These are phyloP conservation scores for Saccharomyces jurei DNA, from an alignment of 805 yeast genomes.

Conservation along the genomic window DNA sequence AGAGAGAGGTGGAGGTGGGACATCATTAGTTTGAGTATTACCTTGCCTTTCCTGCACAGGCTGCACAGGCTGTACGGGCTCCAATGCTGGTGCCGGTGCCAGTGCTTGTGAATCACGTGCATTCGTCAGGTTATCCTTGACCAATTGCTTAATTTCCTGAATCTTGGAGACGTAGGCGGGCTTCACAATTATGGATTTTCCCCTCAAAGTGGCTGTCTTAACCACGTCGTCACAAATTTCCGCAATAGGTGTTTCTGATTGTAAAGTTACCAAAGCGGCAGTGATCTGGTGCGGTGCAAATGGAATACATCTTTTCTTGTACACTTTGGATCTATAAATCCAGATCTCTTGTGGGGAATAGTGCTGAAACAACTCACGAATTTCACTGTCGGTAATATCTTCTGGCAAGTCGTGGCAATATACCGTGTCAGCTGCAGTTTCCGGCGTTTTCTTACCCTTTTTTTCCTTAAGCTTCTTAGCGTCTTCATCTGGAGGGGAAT, in stretches of 20 bases:
- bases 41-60: neutral
- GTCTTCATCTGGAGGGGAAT: conserved; percentile 10
- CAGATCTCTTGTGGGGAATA: conserved; percentile 42
- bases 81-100: conserved; percentile 2
- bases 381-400: conserved; percentile 36
- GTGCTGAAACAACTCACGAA: conserved; percentile 38
- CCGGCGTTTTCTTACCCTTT: conserved; percentile 1
- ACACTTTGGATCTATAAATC: conserved; percentile 36
- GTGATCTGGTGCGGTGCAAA: conserved; percentile 31
- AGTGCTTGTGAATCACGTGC: conserved; percentile 1
- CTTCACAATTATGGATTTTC: conserved; percentile 30
- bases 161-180: conserved; percentile 39
- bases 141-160: conserved; percentile 37
- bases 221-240: conserved; percentile 37
- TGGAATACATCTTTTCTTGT: conserved; percentile 14
- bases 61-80: neutral
- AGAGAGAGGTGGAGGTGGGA: neutral
- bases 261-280: conserved; percentile 46
- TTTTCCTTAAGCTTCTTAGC: neutral
- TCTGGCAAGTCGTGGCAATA: conserved; percentile 37
- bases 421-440: conserved; percentile 38
- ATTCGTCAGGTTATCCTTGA: conserved; percentile 14
- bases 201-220: conserved; percentile 30
- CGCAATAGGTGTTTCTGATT: conserved; percentile 35
- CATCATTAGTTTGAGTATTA: neutral